Conservation (phyloP, 1,284 basidiomycete genomes). For the Vanrija sp. region DNA sequence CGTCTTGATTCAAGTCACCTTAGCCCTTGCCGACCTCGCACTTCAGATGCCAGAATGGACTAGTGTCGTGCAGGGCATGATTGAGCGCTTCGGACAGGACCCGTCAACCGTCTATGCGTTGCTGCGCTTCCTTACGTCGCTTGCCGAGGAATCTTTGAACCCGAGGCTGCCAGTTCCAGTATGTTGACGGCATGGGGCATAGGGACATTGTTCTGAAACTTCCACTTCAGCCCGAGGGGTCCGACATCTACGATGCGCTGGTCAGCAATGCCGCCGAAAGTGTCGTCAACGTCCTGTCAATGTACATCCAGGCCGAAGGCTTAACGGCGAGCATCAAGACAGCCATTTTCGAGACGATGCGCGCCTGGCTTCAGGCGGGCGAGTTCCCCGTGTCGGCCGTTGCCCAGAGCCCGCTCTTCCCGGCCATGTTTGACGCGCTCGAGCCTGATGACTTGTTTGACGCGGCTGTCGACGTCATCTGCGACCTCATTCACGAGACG, state of each 20-base stretch:
- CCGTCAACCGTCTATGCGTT: slow-evolving; percentile 77
- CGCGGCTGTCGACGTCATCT: slow-evolving; percentile 82
- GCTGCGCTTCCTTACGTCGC: slow-evolving; percentile 82
- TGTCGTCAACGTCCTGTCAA: slow-evolving; percentile 72
- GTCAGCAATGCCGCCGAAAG: slow-evolving; percentile 69
- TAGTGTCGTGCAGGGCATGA: slow-evolving; percentile 73
- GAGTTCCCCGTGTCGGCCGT: slow-evolving; percentile 69
- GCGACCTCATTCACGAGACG: slow-evolving; percentile 95
- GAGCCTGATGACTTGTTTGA: slow-evolving; percentile 85
- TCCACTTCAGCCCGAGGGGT: slow-evolving; percentile 19
- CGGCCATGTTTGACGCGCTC: slow-evolving; percentile 77
- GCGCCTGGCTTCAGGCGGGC: slow-evolving; percentile 83
- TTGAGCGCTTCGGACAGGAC: slow-evolving; percentile 79
- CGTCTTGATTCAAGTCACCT: slow-evolving; percentile 82
- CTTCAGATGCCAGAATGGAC: slow-evolving; percentile 86
- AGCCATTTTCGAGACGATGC: slow-evolving; percentile 81
- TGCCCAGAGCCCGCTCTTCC: slow-evolving; percentile 75
- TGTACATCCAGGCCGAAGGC: slow-evolving; percentile 87
- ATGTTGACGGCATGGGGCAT: slow-evolving; percentile 41
- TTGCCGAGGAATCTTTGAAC: slow-evolving; percentile 88
- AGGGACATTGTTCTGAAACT: neutral
- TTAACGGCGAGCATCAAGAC: slow-evolving; percentile 76
- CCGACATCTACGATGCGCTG: slow-evolving; percentile 48
- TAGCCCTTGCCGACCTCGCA: slow-evolving; percentile 85
- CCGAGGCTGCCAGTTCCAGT: slow-evolving; percentile 84